Conservation (phyloP, 306 rosid genomes). For the Comarum palustre region DNA sequence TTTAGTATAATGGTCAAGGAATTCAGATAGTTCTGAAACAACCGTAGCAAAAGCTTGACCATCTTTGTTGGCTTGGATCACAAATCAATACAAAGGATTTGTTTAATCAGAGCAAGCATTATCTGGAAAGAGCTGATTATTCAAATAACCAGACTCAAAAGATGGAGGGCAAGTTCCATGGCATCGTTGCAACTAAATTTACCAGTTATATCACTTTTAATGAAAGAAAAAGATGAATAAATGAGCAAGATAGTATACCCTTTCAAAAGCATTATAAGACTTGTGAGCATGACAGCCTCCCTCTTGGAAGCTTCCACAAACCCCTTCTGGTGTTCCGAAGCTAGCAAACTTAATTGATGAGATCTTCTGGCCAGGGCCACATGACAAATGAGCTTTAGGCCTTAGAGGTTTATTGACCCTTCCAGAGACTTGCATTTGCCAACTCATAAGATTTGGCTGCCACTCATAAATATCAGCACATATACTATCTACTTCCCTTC, state of each 20-base stretch:
- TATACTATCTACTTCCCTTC: constrained; percentile 72
- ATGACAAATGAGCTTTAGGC: constrained; percentile 81
- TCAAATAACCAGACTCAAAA: neutral
- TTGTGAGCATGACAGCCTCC: constrained; percentile 91
- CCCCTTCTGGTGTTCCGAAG: constrained; percentile 88
- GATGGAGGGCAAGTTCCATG: neutral
- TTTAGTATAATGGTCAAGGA: neutral
- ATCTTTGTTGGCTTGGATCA: neutral
- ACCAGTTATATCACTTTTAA: neutral
- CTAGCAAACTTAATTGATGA: constrained; percentile 90
- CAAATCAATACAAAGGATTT: neutral
- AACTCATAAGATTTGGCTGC: constrained; percentile 90
- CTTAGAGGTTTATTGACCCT: constrained; percentile 58
- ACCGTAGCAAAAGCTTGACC: neutral
- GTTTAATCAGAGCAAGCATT: neutral
- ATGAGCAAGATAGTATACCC: constrained; percentile 42
- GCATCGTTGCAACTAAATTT: neutral
- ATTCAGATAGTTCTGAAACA: neutral
- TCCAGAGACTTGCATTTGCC: constrained; percentile 77
- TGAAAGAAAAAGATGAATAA: neutral
- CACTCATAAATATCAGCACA: constrained; percentile 92
- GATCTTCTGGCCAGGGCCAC: constrained; percentile 80
- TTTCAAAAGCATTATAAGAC: constrained; percentile 78
- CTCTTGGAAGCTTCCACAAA: constrained; percentile 76
- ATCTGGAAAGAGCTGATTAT: neutral